These are phyloP conservation scores for Cercophora newfieldiana DNA, from an alignment of 495 filamentous ascomycete genomes.

Conservation along the genomic window DNA sequence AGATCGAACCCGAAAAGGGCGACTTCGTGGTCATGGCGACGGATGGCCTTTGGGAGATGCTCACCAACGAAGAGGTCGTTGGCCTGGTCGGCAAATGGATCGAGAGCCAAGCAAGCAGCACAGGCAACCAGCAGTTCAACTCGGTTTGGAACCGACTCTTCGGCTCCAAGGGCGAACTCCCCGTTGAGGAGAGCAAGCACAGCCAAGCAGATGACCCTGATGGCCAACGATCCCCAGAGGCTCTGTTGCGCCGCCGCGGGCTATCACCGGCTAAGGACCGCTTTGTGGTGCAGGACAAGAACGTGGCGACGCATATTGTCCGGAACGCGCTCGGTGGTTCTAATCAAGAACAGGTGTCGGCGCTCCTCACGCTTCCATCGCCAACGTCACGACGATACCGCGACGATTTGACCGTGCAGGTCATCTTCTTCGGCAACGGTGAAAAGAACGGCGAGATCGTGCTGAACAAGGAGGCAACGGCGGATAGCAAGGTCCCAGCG, in stretches of 20 bases:
- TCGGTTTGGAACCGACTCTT: slow-evolving; percentile 60
- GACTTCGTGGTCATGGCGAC: slow-evolving; percentile 97
- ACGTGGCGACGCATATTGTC: slow-evolving; percentile 92
- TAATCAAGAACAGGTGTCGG: slow-evolving; percentile 91
- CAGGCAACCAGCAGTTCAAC: slow-evolving; percentile 38
- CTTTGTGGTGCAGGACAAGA: slow-evolving; percentile 94
- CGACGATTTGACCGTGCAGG: slow-evolving; percentile 95
- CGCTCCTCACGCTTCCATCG: slow-evolving; percentile 85
- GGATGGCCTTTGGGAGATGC: slow-evolving; percentile 98
- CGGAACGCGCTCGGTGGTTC: slow-evolving; percentile 94
- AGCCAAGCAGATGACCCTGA: slow-evolving; percentile 38
- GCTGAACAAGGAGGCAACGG: slow-evolving; percentile 84
- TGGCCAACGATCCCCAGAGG: slow-evolving; percentile 65
- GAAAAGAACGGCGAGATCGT: slow-evolving; percentile 72
- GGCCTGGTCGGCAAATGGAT: slow-evolving; percentile 97
- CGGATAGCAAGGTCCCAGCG: slow-evolving; percentile 52
- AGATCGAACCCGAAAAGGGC: slow-evolving; percentile 83
- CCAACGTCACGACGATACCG: slow-evolving; percentile 89
- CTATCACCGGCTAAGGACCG: slow-evolving; percentile 66
- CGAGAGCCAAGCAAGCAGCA: slow-evolving; percentile 63
- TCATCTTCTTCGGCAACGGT: slow-evolving; percentile 94
- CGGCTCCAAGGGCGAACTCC: slow-evolving; percentile 52
- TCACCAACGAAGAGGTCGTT: slow-evolving; percentile 97
- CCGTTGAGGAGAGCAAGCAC: slow-evolving; percentile 50
- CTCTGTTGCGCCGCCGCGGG: slow-evolving; percentile 83